A percentile compares a stretch with the other conserved stretches of the same genome.
Conservation (phyloP, 768 basidiomycete genomes). For the Hygrocybe coccinea region DNA sequence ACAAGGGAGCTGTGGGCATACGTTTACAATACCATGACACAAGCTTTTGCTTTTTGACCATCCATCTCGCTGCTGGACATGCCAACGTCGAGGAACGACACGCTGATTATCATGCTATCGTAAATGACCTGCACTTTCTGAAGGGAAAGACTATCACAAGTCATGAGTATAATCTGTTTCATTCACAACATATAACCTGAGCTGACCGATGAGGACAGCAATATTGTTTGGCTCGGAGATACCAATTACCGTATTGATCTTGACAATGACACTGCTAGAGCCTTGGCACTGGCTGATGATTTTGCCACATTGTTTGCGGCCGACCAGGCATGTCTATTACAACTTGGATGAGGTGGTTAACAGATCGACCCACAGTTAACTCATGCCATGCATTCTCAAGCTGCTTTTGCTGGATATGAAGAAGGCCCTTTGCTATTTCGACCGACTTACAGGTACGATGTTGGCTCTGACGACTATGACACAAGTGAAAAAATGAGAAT, state of each 20-base stretch:
- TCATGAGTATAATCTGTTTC: constrained; percentile 67
- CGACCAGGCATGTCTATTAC: constrained; percentile 68
- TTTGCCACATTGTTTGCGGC: constrained; percentile 70
- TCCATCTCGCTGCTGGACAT: constrained; percentile 96
- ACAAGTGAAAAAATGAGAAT: constrained; percentile 94
- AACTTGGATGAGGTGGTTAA: neutral
- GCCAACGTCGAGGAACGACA: constrained; percentile 86
- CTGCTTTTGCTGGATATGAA: constrained; percentile 75
- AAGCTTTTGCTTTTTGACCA: constrained; percentile 91
- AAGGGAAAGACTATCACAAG: constrained; percentile 83
- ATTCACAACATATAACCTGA: constrained; percentile 1
- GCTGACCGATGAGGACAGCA: constrained; percentile 43
- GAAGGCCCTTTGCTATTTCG: constrained; percentile 90
- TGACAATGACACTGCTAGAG: constrained; percentile 73
- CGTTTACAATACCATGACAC: constrained; percentile 89
- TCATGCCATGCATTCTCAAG: constrained; percentile 63
- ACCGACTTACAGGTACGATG: constrained; percentile 91
- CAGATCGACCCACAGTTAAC: constrained; percentile 48
- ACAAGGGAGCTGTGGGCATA: constrained; percentile 95
- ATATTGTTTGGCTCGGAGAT: constrained; percentile 91
- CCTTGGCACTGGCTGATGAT: constrained; percentile 57
- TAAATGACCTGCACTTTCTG: constrained; percentile 76
- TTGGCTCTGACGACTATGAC: constrained; percentile 83
- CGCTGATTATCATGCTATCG: constrained; percentile 86
- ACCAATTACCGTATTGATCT: constrained; percentile 92